Evolutionary conservation across 2,329 filamentous ascomycete genomes (phyloP).

Genomic region (Tothia fuscella): DNA sequence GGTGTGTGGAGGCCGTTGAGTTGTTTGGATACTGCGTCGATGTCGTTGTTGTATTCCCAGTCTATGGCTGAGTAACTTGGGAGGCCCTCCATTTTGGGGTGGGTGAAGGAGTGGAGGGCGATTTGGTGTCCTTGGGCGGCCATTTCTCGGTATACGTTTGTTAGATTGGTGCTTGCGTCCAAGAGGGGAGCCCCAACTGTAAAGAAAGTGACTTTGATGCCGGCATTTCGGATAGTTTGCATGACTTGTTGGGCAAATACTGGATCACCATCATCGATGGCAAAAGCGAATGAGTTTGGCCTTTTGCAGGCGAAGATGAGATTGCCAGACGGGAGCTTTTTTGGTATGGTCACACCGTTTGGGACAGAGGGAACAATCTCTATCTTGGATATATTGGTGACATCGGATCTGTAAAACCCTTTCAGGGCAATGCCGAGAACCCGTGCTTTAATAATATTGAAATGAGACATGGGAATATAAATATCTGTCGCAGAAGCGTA

Average conservation of each 20-base stretch:
- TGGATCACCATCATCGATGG: conserved; percentile 58
- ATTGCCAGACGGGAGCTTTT: conserved; percentile 48
- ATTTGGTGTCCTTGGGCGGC: conserved; percentile 51
- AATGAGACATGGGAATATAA: conserved; percentile 56
- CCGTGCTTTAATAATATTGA: conserved; percentile 46
- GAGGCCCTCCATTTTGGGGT: conserved; percentile 53
- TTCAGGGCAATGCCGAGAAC: conserved; percentile 50
- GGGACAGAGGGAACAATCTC: conserved; percentile 50
- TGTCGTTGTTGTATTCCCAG: conserved; percentile 49
- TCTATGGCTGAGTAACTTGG: conserved; percentile 42
- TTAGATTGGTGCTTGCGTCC: conserved; percentile 48
- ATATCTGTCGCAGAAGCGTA: conserved; percentile 45
- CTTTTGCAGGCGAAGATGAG: conserved; percentile 53
- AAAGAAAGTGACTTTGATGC: conserved; percentile 59
- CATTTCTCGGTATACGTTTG: conserved; percentile 53
- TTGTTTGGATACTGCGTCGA: conserved; percentile 33
- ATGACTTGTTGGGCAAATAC: conserved; percentile 47
- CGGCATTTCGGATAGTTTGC: conserved; percentile 47
- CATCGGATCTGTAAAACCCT: conserved; percentile 46
- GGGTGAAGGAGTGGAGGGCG: conserved; percentile 55
- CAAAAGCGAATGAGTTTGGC: conserved; percentile 59
- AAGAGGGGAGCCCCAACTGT: conserved; percentile 53
- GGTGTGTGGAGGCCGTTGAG: conserved; percentile 24
- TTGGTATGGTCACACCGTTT: conserved; percentile 38
- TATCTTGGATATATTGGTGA: conserved; percentile 42